Percentiles rank a stretch among this genome's conserved stretches.
phyloP scores from a whole-genome alignment of 371 early-diverging fungal species.

The Gilbertella persicaria region DNA sequence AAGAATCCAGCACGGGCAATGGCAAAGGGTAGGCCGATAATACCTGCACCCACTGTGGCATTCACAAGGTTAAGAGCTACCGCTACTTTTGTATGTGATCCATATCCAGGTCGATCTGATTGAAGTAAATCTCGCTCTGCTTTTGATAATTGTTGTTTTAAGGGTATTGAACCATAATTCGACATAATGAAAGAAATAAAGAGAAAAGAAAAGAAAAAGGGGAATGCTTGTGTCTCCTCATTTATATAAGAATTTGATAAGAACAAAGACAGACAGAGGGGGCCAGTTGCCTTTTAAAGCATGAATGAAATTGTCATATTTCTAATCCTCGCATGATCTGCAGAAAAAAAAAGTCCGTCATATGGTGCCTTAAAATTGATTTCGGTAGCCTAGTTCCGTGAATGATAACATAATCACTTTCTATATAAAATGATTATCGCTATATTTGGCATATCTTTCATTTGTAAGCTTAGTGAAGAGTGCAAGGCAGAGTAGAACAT shows the following conservation, averaged over 20 bases:
- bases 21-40: conserved; percentile 53
- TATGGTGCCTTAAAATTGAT: too few relatives aligned
- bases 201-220: conserved; percentile 6
- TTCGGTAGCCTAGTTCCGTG: too few relatives aligned
- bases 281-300: background rate
- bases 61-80: conserved; percentile 62
- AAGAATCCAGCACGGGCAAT: conserved; percentile 56
- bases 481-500: too few relatives aligned
- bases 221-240: too few relatives aligned
- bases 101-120: conserved; percentile 50
- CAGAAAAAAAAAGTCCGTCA: too few relatives aligned
- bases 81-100: conserved; percentile 34
- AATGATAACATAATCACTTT: too few relatives aligned
- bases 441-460: too few relatives aligned
- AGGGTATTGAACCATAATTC: conserved; percentile 35
- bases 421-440: too few relatives aligned
- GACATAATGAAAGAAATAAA: conserved; percentile 12
- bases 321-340: background rate
- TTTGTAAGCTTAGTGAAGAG: too few relatives aligned
- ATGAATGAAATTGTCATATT: background rate
- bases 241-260: background rate
- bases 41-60: conserved; percentile 63
- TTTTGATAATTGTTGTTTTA: conserved; percentile 18
- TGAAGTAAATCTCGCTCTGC: conserved; percentile 48
- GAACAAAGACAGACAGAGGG: background rate